Conservation (phyloP, 1,284 basidiomycete genomes). For the Ceratobasidium sp. region DNA sequence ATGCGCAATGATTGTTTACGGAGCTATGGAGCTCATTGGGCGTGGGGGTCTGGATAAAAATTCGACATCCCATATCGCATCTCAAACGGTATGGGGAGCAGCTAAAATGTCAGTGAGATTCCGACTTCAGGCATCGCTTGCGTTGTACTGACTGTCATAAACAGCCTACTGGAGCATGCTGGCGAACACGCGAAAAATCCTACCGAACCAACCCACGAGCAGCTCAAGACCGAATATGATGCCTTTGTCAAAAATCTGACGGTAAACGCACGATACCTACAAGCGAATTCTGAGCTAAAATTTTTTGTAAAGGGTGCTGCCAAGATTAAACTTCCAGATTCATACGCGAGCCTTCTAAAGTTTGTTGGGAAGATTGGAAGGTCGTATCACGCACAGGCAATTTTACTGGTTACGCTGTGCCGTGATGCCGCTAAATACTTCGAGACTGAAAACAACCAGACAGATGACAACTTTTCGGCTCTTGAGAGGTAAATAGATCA, state of each 20-base stretch:
- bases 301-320: not conserved
- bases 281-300: not conserved
- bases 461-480: not conserved
- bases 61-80: not conserved
- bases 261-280: not conserved
- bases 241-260: not conserved
- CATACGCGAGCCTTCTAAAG: conserved; percentile 3
- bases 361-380: not conserved
- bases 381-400: conserved; percentile 10
- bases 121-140: not conserved
- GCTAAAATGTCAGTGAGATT: conserved; percentile 4
- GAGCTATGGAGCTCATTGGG: not conserved
- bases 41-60: not conserved
- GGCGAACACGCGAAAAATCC: not conserved
- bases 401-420: not conserved
- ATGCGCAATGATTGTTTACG: conserved; percentile 19
- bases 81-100: not conserved
- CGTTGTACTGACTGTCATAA: not conserved
- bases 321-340: not conserved
- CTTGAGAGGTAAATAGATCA: conserved; percentile 2
- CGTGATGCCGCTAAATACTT: not conserved
- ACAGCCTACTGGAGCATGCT: not conserved
- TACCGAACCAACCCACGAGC: not conserved
- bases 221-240: not conserved
- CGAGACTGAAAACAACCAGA: not conserved